Conservation (phyloP, 2,329 filamentous ascomycete genomes). For the Trichoderma afroharzianum region DNA sequence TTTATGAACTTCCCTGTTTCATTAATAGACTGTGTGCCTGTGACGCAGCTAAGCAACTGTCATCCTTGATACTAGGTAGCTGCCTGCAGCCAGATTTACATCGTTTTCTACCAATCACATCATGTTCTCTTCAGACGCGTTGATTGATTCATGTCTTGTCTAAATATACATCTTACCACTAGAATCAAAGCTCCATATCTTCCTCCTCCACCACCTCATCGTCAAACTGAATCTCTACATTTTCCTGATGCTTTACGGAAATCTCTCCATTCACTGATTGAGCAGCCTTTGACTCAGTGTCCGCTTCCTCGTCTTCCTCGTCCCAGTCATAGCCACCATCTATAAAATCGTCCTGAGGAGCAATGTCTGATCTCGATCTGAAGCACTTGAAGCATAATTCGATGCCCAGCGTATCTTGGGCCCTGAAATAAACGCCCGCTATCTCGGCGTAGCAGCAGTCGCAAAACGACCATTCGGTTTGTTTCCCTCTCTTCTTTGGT, state of each 20-base stretch:
- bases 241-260: background rate
- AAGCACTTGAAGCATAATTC: constrained; percentile 1
- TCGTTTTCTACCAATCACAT: background rate
- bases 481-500: background rate
- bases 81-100: background rate
- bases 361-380: background rate
- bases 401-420: background rate
- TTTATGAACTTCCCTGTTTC: too few relatives aligned
- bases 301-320: background rate
- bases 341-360: background rate
- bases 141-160: background rate
- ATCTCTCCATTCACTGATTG: background rate
- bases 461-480: background rate
- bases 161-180: background rate
- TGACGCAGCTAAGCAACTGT: background rate
- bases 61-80: background rate
- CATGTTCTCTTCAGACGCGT: background rate
- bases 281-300: background rate
- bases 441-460: background rate
- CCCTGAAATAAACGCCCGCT: background rate
- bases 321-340: background rate
- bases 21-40: background rate
- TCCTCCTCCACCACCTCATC: background rate
- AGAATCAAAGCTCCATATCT: background rate
- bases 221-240: background rate